Evolutionary conservation across 192 early-diverging fungal species (phyloP).

Genomic region (Coemansia nantahalensis): DNA sequence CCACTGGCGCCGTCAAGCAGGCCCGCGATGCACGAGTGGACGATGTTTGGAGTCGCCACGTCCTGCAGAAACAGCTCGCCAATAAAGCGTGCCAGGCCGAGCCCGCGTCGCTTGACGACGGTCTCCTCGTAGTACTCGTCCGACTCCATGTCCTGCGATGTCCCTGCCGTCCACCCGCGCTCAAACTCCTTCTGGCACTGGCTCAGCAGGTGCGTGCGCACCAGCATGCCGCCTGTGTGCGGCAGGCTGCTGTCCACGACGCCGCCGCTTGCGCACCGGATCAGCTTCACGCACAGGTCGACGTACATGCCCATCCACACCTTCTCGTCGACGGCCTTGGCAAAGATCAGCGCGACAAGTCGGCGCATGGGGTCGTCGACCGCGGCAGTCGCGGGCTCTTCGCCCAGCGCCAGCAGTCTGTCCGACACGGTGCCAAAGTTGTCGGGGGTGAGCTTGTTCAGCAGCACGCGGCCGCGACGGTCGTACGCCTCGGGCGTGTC

Average conservation of each 20-base stretch:
- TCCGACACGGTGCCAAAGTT: constrained; percentile 84
- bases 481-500: constrained; percentile 55
- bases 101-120: constrained; percentile 89
- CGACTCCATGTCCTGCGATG: constrained; percentile 67
- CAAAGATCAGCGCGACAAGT: constrained; percentile 85
- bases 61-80: constrained; percentile 89
- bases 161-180: constrained; percentile 76
- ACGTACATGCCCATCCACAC: constrained; percentile 87
- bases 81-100: constrained; percentile 90
- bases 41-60: constrained; percentile 91
- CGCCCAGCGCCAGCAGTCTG: constrained; percentile 81
- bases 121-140: constrained; percentile 76
- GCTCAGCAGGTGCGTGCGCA: constrained; percentile 87
- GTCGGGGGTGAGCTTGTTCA: constrained; percentile 97
- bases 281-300: constrained; percentile 74
- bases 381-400: constrained; percentile 59
- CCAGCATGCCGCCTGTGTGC: constrained; percentile 60
- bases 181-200: constrained; percentile 95
- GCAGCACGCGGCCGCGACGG: constrained; percentile 77
- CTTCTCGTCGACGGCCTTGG: constrained; percentile 92
- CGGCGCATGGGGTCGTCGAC: constrained; percentile 68
- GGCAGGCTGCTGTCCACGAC: constrained; percentile 58
- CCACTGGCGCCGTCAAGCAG: constrained; percentile 66
- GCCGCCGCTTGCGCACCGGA: constrained; percentile 58
- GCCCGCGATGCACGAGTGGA: constrained; percentile 82